Evolutionary conservation across 2,329 filamentous ascomycete species (phyloP).

Genomic region (Ascochyta koolunga): DNA sequence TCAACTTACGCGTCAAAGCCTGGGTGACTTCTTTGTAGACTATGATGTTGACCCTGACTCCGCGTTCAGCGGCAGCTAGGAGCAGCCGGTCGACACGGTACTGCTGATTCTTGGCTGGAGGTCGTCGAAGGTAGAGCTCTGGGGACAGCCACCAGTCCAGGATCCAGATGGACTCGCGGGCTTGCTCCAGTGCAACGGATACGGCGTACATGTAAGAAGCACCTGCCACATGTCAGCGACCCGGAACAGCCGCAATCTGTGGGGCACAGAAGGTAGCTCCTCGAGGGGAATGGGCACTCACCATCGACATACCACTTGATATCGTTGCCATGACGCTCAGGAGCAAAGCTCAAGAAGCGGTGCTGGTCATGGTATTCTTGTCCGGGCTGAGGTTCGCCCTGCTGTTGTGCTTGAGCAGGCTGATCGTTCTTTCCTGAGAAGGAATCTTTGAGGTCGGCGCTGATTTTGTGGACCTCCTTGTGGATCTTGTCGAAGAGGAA

Average conservation of each 20-base stretch:
- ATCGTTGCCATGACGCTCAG: slow-evolving; percentile 71
- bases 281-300: neutral
- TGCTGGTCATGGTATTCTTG: slow-evolving; percentile 54
- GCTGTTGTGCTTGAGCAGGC: slow-evolving; percentile 47
- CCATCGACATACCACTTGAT: slow-evolving; percentile 90
- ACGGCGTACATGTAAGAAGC: slow-evolving; percentile 79
- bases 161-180: slow-evolving; percentile 80
- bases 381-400: slow-evolving; percentile 28
- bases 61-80: slow-evolving; percentile 78
- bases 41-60: slow-evolving; percentile 82
- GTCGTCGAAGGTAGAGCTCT: slow-evolving; percentile 84
- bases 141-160: slow-evolving; percentile 90
- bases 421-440: slow-evolving; percentile 55
- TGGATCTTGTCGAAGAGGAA: slow-evolving; percentile 63
- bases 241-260: neutral
- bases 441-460: slow-evolving; percentile 58
- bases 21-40: slow-evolving; percentile 88
- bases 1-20: slow-evolving; percentile 74
- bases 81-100: slow-evolving; percentile 87
- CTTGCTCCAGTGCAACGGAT: slow-evolving; percentile 77
- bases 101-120: slow-evolving; percentile 78
- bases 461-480: slow-evolving; percentile 57
- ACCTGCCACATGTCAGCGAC: neutral
- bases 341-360: slow-evolving; percentile 70
- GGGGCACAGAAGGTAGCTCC: no score